A percentile compares a stretch with the other conserved stretches of the same genome.
Conservation (phyloP, 164 flowering plant genomes). For the Umbellularia californica region DNA sequence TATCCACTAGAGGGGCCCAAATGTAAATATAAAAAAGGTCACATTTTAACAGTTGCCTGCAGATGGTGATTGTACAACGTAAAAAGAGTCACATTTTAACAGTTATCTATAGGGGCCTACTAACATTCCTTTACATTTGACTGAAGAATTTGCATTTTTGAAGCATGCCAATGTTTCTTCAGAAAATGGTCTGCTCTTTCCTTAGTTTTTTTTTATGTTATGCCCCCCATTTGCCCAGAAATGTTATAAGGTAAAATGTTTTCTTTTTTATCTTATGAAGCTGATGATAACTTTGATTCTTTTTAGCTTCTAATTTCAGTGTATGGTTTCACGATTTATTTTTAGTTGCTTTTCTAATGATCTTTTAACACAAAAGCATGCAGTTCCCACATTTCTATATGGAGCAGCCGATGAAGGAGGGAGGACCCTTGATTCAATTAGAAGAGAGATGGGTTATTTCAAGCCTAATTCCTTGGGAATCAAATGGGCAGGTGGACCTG, state of each 20-base stretch:
- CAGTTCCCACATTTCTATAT: conserved; percentile 72
- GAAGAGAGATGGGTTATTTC: conserved; percentile 65
- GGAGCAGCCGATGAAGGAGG: conserved; percentile 66
- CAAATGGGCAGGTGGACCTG: conserved; percentile 60
- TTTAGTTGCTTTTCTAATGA: neutral
- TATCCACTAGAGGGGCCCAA: too few relatives aligned
- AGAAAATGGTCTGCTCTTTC: neutral
- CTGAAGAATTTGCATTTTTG: neutral
- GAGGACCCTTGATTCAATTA: conserved; percentile 47
- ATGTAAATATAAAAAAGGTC: too few relatives aligned
- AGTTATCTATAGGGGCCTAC: neutral
- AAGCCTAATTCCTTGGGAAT: conserved; percentile 55
- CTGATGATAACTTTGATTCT: too few relatives aligned
- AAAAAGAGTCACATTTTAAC: too few relatives aligned
- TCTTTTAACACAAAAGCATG: conserved; percentile 6
- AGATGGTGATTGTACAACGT: too few relatives aligned
- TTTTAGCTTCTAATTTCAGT: neutral
- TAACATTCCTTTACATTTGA: neutral
- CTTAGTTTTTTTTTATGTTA: neutral
- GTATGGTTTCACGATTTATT: neutral
- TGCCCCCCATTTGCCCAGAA: neutral
- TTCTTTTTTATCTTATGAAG: neutral
- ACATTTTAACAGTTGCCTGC: too few relatives aligned
- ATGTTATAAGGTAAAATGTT: too few relatives aligned
- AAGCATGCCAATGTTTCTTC: neutral